Conservation (phyloP, 2,329 filamentous ascomycete species). For the Xylogone sp. region DNA sequence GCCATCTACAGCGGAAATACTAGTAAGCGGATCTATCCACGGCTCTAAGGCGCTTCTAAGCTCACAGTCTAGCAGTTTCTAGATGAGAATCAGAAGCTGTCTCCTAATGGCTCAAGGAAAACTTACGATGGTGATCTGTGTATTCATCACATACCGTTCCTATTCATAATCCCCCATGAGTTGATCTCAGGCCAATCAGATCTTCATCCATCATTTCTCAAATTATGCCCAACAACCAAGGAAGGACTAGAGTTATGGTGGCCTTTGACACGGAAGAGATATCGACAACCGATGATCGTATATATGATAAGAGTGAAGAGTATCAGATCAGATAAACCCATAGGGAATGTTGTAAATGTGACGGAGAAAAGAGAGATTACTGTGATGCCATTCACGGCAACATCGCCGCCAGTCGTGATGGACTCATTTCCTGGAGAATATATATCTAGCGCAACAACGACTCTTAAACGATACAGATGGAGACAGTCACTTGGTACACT, state of each 20-base stretch:
- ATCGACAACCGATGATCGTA: not conserved
- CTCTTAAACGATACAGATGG: constrained; percentile 2
- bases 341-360: not conserved
- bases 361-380: not conserved
- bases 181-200: constrained; percentile 6
- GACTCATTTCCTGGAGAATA: constrained; percentile 2
- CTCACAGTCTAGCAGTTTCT: not conserved
- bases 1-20: constrained; percentile 2
- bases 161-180: constrained; percentile 3
- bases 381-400: constrained; percentile 3
- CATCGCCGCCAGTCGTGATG: not conserved
- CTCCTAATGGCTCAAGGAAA: not conserved
- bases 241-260: not conserved
- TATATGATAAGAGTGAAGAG: not conserved
- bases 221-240: constrained; percentile 5
- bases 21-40: not conserved
- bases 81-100: not conserved
- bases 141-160: constrained; percentile 3
- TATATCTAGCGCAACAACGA: not conserved
- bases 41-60: not conserved
- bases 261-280: not conserved
- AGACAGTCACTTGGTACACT: constrained; percentile 1
- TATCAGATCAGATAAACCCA: not conserved
- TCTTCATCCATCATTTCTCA: constrained; percentile 4
- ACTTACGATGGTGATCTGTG: not conserved